Evolutionary conservation across 2,329 filamentous ascomycete species (phyloP).

Genomic region (Pseudogymnoascus sp.): DNA sequence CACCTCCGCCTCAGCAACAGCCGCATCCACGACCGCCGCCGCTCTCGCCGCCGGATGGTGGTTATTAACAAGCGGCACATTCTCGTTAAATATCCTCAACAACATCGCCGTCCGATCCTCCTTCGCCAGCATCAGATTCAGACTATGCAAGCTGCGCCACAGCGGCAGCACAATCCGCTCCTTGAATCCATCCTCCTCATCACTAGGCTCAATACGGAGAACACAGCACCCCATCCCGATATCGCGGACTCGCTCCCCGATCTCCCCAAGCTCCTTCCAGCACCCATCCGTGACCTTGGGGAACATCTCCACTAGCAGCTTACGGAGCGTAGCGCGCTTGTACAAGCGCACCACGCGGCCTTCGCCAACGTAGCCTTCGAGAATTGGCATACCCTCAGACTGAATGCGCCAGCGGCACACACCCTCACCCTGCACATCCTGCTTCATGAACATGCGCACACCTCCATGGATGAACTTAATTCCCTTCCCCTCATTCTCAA

Average conservation of each 20-base stretch:
- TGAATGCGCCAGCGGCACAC: conserved; percentile 94
- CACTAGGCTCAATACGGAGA: conserved; percentile 69
- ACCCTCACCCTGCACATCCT: conserved; percentile 78
- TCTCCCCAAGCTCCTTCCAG: conserved; percentile 73
- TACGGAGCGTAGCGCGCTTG: conserved; percentile 70
- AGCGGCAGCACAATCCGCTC: conserved; percentile 85
- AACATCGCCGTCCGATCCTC: conserved; percentile 92
- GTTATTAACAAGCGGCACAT: conserved; percentile 65
- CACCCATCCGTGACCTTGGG: conserved; percentile 70
- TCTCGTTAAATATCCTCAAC: conserved; percentile 82
- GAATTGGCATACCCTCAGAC: conserved; percentile 82
- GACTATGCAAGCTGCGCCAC: conserved; percentile 84
- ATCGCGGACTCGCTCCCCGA: conserved; percentile 71
- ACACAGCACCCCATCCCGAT: conserved; percentile 90
- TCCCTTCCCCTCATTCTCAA: conserved; percentile 78
- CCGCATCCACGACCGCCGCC: not conserved
- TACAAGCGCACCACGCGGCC: conserved; percentile 65
- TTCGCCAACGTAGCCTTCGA: conserved; percentile 82
- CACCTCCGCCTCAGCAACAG: conserved; percentile 12
- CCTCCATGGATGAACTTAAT: conserved; percentile 95
- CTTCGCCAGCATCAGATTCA: conserved; percentile 97
- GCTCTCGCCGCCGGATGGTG: conserved; percentile 24
- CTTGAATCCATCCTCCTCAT: conserved; percentile 48
- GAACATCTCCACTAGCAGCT: conserved; percentile 92
- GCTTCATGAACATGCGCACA: conserved; percentile 98